Conservation (phyloP, 208 protist species). For the Acanthamoeba royreba region DNA sequence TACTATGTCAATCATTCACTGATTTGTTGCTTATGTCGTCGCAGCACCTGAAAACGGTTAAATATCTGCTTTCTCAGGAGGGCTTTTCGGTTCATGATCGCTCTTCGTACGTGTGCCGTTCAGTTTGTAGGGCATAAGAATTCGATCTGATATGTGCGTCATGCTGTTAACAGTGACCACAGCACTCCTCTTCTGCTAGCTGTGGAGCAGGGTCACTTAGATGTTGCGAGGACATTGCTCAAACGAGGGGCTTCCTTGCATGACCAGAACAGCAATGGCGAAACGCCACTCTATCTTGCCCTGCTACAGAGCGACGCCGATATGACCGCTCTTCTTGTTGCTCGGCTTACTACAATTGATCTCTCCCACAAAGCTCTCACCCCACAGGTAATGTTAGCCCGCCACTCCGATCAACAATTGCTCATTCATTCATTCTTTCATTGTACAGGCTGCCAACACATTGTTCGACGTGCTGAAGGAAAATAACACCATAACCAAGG, state of each 20-base stretch:
- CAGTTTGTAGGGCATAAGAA: too few species aligned
- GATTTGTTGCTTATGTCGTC: not conserved
- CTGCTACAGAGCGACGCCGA: not conserved
- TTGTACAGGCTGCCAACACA: not conserved
- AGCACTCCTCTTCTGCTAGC: not conserved
- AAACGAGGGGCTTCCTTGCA: not conserved
- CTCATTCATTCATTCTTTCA: too few species aligned
- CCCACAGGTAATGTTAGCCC: not conserved
- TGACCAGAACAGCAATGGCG: not conserved
- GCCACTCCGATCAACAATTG: too few species aligned
- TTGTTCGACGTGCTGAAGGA: not conserved
- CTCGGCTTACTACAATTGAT: not conserved
- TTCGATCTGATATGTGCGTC: too few species aligned
- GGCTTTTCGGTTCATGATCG: not conserved
- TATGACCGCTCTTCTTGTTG: not conserved
- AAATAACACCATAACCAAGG: not conserved
- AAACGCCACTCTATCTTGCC: not conserved
- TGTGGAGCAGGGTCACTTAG: not conserved
- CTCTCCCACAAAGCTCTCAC: not conserved
- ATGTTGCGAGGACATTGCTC: not conserved
- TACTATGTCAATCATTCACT: not conserved
- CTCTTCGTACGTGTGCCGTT: not conserved
- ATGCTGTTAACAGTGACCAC: not conserved
- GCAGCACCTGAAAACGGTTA: not conserved
- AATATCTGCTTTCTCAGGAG: not conserved